Evolutionary conservation across 2,329 filamentous ascomycete species (phyloP), one percentile per base, ranked within the genome.

Genomic region (Exserohilum rostratum): DNA sequence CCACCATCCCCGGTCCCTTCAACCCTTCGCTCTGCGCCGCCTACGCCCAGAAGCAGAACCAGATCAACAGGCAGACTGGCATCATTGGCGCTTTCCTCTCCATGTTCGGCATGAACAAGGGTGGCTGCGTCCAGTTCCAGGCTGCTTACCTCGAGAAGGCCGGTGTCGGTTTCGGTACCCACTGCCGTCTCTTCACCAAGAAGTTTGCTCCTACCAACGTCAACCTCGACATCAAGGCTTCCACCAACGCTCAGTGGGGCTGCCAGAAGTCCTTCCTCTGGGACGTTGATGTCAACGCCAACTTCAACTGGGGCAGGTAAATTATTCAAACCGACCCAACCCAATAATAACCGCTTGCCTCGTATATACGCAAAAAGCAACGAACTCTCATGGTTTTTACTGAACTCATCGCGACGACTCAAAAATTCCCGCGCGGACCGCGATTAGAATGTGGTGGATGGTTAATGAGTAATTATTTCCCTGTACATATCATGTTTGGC

Each of bases 101-200:
- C 45, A 30, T 63, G 40, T 47, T 62, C 20, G 65, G 65, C 46
- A 50, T 55, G 48, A 64, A 59, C 59, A 64, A 66, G 57, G 55
- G 50, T 50, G 55, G 47, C 29, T 66, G 64, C 46, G 58, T 66
- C 30, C 65, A 68, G 56, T 68, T 65, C 58, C 64, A 67, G 52
- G 64, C 60, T 47, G 51, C 59, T 22, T 65, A 67, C 49, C 60
- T 67, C 13, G 62, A 64, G 60, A 62, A 65, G 62, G 50, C 39
- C 9, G 61, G 65, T 35, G 54, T 49, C 13, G 65, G 55, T n/a
- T 64, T 61, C 53, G 64, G 64, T 52, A 67, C 65, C 25, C 60
- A 68, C 53, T 68, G 65, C 57, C 60, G 65, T 54, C 65, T 68
- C 45, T 68, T 65, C 60, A 68, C 55, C 46, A 60, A 65, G 57